These are phyloP conservation scores for Pseudocercospora pini-densiflorae DNA, from an alignment of 2,329 filamentous ascomycete species.

Conservation along the genomic window DNA sequence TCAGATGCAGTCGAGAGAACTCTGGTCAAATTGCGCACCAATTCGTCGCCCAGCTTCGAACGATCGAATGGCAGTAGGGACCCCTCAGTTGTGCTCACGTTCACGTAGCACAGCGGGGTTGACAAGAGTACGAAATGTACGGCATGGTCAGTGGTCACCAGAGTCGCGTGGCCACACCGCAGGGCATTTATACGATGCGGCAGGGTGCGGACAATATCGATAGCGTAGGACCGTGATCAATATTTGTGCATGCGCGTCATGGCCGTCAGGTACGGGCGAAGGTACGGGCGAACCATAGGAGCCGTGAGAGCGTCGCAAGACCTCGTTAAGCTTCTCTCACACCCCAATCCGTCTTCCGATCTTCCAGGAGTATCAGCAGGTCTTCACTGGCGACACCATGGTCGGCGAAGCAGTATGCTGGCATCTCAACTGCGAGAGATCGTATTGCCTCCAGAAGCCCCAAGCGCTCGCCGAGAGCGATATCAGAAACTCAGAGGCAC, in stretches of 20 bases:
- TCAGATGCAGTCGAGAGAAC: conserved; percentile 1
- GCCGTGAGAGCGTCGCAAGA: neutral
- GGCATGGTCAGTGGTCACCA: neutral
- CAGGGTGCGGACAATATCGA: neutral
- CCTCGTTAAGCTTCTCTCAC: neutral
- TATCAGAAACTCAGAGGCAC: neutral
- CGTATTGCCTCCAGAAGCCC: neutral
- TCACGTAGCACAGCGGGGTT: neutral
- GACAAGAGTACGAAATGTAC: neutral
- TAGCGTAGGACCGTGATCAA: neutral
- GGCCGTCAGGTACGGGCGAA: conserved; percentile 7
- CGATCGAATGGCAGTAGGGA: neutral
- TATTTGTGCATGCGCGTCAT: neutral
- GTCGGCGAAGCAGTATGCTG: neutral
- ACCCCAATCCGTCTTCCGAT: neutral
- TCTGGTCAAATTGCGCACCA: conserved; percentile 11
- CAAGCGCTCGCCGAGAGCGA: neutral
- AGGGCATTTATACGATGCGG: neutral
- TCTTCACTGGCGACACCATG: neutral
- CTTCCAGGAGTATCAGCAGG: neutral
- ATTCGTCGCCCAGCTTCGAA: neutral
- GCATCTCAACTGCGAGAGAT: neutral
- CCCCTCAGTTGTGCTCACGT: neutral
- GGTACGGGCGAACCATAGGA: conserved; percentile 8
- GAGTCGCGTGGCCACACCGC: neutral